Evolutionary conservation across 371 early-diverging fungal genomes (phyloP), one percentile per base, ranked within the genome.

Genomic region (Circinella umbellata): DNA sequence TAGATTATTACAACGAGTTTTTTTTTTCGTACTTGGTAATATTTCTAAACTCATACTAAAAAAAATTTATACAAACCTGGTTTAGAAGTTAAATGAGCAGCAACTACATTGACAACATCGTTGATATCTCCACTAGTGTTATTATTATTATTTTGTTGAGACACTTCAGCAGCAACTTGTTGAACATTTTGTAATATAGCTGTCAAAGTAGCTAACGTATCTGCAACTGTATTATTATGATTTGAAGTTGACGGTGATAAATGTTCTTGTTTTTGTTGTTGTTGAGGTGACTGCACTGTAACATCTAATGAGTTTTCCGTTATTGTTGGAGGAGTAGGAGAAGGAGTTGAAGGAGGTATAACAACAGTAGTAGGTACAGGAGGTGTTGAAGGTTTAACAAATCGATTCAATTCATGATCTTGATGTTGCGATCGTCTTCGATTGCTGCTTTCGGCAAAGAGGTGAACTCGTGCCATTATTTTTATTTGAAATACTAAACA

Each of bases 61-160:
- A n/a, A 42, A 18, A 38, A 13, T 36, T 38, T 51, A 1, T 4
- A 34, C 63, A 64, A 76, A 78, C 82, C 79, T 67, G 78, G 73
- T 51, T 80, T 76, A 14, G 61, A 71, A 7, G 78, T 72, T 18
- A 82, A 51, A 20, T 76, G 80, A 47, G 82, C 82, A n/a, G 82
- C 78, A 5, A 80, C 73, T 15, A 78, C 77, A 17, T 72, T 80
- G 4, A 78, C 78, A 8, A 82, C 73, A 27, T 77, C 77, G 36
- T 75, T 73, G 18, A 78, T 49, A 6, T 76, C 79, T 18, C 76
- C 78, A 35, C 68, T 47, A 36, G 42, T 42, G 11, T 42, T 42
- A 11, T 42, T 42, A 42, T 42, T 42, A 42, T 42, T 42, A 3
- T 42, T 42, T 11, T 73, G 51, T 15, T 69, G 67, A 18, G 38